Conservation (phyloP, 208 protist genomes). For the Leishmania arabica region DNA sequence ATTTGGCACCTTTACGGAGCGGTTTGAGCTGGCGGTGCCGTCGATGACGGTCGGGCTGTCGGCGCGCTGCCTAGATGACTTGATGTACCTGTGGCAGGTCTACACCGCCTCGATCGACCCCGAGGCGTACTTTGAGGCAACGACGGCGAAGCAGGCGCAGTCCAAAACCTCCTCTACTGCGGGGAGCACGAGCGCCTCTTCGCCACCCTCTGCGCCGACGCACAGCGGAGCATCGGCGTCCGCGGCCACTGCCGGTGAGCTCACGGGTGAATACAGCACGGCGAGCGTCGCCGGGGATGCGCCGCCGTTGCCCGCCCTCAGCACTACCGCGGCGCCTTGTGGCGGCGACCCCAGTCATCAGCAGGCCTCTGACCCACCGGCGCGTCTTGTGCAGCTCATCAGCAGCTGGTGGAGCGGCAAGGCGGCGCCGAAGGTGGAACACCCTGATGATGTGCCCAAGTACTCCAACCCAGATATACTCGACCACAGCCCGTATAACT, state of each 20-base stretch:
- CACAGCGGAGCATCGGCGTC: neutral
- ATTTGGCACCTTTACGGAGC: conserved; percentile 81
- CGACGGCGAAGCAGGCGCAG: conserved; percentile 1
- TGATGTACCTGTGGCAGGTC: conserved; percentile 85
- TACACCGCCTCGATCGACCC: conserved; percentile 83
- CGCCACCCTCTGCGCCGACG: neutral
- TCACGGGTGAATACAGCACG: neutral
- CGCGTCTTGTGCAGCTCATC: conserved; percentile 11
- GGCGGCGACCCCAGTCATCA: neutral
- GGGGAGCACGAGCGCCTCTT: neutral
- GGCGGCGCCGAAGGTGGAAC: conserved; percentile 16
- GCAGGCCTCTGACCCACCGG: neutral
- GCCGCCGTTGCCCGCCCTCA: neutral
- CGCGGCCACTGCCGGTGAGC: neutral
- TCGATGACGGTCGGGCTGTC: conserved; percentile 84
- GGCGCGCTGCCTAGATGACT: conserved; percentile 73
- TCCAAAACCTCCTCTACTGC: neutral
- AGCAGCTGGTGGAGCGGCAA: conserved; percentile 29
- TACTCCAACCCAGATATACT: conserved; percentile 44
- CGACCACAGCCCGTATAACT: conserved; percentile 60
- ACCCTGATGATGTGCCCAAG: conserved; percentile 28
- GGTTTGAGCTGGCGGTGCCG: conserved; percentile 59
- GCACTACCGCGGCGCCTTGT: neutral
- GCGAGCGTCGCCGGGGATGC: neutral
- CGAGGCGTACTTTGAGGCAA: conserved; percentile 41